Evolutionary conservation across 768 basidiomycete species (phyloP), one percentile per base, ranked within the genome.

Genomic region (Cyclocybe cylindracea): DNA sequence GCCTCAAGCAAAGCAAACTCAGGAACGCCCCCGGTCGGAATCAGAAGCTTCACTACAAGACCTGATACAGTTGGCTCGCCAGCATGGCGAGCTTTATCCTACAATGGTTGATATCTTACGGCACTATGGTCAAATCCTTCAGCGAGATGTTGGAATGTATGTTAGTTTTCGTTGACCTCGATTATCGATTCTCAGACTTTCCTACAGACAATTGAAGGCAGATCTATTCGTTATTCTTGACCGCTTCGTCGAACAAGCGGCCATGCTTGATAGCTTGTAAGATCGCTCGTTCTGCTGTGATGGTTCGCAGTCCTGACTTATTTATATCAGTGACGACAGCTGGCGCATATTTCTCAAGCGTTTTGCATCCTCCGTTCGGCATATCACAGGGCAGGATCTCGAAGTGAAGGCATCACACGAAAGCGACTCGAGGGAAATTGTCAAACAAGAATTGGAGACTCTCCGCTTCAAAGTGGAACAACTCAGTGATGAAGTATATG

Each of bases 281-380:
- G 83, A 63, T 3, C 38, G 29, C 13, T 48, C 8, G 40, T 43
- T 35, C 44, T 46, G 42, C 44, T 10, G 33, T 16, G 10, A 34
- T 44, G 16, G 31, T 31, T 32, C 6, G 42, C 11, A 38, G 10
- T 38, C 4, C 18, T 61, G 10, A 54, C 55, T 36, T 50, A 59
- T 48, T 42, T 3, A 44, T 51, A n/a, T 53, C 54, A 89, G 90
- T 54, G 83, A 86, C 52, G 79, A 82, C 24, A 78, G 75, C 49
- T 91, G 89, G 90, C 69, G 74, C 16, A 53, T 69, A 2, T 83
- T 88, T 61, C 66, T 91, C 57, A 82, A 82, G 48, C 72, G 71
- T 2, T 86, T 90, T 62, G 66, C 83, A 2, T 61, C 69, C 2
- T 85, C 86, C 1, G 79, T 90, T 5, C 77, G 85, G 61, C 76